Base-by-base conservation (phyloP, 495 filamentous ascomycete species). In the Apodospora peruviana region DNA sequence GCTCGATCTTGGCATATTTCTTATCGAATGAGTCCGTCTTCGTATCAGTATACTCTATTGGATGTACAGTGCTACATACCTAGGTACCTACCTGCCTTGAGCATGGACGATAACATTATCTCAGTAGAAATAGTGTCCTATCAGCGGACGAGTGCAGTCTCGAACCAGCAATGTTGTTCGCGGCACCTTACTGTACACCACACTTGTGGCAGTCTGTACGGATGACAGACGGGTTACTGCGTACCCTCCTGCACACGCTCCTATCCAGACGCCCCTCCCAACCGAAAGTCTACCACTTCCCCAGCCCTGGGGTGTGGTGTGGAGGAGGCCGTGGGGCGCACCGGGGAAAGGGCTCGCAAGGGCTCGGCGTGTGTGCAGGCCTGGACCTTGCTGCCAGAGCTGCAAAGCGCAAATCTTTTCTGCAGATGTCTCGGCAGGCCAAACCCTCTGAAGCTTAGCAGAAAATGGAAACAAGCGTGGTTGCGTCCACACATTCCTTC, bases 401-500 rank as follows among this genome's bases (percentile, higher is more conserved):
- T n/a, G 5, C 37, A 41, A 41, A 48, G 25, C 38, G 46, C 46
- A 48, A 48, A 22, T n/a, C 46, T 48, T 37, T 29, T 48, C 45
- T 48, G 39, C 27, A 45, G 42, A 45, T 45, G 42, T 29, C 24
- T 34, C 42, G 42, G 42, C 40, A 43, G 18, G 40, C 46, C 20
- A 48, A n/a, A 22, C 17, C 37, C 34, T 35, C 7, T 32, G 27
- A 32, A 32, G 27, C 27, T 32, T 32, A 14, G n/a, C n/a, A n/a
- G n/a, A n/a, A n/a, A n/a, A n/a, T n/a, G n/a, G n/a, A n/a, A n/a
- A n/a, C n/a, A n/a, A n/a, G n/a, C n/a, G n/a, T n/a, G n/a, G n/a
- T n/a, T 12, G 27, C 27, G 5, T 12, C 27, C 27, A 32, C 12
- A 7, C 27, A 32, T 32, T 32, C 27, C 5, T 32, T 47, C 29